Conservation (phyloP, 805 yeast genomes). For the Pichia sporocuriosa region DNA sequence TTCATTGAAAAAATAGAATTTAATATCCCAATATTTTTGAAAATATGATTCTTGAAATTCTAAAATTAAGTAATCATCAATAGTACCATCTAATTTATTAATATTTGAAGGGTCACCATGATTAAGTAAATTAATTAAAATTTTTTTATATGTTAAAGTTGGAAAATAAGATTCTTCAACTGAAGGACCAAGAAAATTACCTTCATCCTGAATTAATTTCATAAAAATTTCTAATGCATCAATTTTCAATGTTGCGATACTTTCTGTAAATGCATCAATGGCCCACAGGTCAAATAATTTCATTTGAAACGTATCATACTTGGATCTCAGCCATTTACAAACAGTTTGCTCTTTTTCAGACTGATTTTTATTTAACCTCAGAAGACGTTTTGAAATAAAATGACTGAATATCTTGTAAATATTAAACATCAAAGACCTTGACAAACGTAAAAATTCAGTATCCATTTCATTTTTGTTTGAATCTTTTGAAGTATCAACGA, state of each 20-base stretch:
- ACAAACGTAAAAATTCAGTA: slow-evolving; percentile 18
- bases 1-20: slow-evolving; percentile 61
- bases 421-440: slow-evolving; percentile 36
- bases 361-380: slow-evolving; percentile 30
- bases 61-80: slow-evolving; percentile 30
- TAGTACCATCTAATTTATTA: slow-evolving; percentile 39
- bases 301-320: slow-evolving; percentile 48
- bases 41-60: slow-evolving; percentile 56
- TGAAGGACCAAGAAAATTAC: slow-evolving; percentile 43
- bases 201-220: slow-evolving; percentile 52
- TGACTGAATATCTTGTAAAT: slow-evolving; percentile 43
- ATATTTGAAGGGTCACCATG: slow-evolving; percentile 33
- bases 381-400: slow-evolving; percentile 36
- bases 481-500: slow-evolving; percentile 16
- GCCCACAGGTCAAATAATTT: slow-evolving; percentile 37
- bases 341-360: slow-evolving; percentile 42
- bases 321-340: slow-evolving; percentile 56
- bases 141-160: slow-evolving; percentile 38
- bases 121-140: slow-evolving; percentile 30
- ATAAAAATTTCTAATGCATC: slow-evolving; percentile 48
- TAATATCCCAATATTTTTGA: slow-evolving; percentile 63
- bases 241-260: slow-evolving; percentile 40
- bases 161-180: slow-evolving; percentile 58
- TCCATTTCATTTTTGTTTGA: slow-evolving; percentile 9
- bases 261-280: slow-evolving; percentile 30